Percentiles rank a stretch among this genome's conserved stretches.
Conservation (phyloP, 75 land plant genomes). For the Selaginella tamariscina region DNA sequence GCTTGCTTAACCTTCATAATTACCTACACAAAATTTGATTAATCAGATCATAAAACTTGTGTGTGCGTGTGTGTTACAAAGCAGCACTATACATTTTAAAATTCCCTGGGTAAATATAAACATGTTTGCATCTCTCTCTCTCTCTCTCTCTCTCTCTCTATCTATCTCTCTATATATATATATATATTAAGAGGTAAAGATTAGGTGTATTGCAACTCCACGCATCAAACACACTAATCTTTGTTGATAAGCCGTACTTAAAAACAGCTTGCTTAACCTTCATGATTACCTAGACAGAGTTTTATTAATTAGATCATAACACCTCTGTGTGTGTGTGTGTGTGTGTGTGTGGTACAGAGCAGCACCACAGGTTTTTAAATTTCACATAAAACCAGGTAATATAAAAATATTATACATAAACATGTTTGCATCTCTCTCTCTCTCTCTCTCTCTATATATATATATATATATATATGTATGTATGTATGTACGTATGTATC, state of each 20-base stretch:
- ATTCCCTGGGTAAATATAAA: neutral
- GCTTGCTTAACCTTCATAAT: conserved; percentile 24
- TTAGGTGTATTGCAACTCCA: conserved; percentile 23
- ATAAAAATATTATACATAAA: neutral
- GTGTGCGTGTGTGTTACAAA: no score
- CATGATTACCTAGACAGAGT: conserved; percentile 18
- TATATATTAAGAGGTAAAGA: conserved; percentile 16
- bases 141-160: no score
- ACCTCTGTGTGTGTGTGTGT: no score
- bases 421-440: no score
- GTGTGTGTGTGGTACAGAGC: no score
- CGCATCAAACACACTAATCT: conserved; percentile 26
- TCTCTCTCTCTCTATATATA: no score
- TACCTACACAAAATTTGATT: conserved; percentile 13
- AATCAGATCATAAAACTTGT: neutral
- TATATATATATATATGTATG: no score
- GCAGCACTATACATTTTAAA: neutral
- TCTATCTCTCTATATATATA: no score
- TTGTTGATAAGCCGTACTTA: conserved; percentile 14
- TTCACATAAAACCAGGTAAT: no score
- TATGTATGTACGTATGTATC: no score
- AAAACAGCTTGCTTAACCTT: conserved; percentile 22
- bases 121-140: no score
- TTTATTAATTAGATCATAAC: neutral
- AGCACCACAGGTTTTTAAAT: neutral